Evolutionary conservation across 257 asterid species (phyloP), one percentile per base, ranked within the genome.

Genomic region (Asclepias syriaca): DNA sequence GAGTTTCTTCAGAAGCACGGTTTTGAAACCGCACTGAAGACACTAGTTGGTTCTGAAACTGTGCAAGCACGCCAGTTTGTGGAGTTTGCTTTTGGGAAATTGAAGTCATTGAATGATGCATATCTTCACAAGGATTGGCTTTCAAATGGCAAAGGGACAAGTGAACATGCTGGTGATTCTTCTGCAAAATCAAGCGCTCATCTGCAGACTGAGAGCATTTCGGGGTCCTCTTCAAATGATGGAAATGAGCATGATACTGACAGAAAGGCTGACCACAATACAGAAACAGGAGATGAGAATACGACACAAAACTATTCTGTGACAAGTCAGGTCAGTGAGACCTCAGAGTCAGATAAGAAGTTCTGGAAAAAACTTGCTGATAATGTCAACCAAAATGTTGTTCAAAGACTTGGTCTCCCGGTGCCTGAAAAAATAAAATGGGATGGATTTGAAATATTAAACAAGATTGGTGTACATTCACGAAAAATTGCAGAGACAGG

Each of bases 11-110:
- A 86, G 84, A 95, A 88, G 70, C 78, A 85, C 49, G 93, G 96
- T 43, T 73, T 95, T 60, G 98, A 90, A 74, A 89, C 92, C 74
- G 90, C 96, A 24, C 79, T 95, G 73, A 91, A 87, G 85, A 85
- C 82, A 85, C 72, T 92, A 81, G 73, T 82, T 63, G 99, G 97
- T 71, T 88, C 99, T 43, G 97, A 95, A 85, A 80, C 97, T 51
- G 91, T 95, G 75, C 96, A 87, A 83, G 96, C 98, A 59, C 88
- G 97, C 40, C 89, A 95, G 67, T 95, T 95, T 72, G 99, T 92
- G 68, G 90, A 92, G 84, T 92, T 84, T 84, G 96, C 99, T 56
- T 95, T 95, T 78, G 95, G 96, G 46, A 95, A 85, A 81, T 72
- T 95, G 48, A 92, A 92, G 80, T 83, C 88, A 68, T 78, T 86